These are phyloP conservation scores for Candida awuae DNA, from an alignment of 805 yeast genomes.

Conservation along the genomic window DNA sequence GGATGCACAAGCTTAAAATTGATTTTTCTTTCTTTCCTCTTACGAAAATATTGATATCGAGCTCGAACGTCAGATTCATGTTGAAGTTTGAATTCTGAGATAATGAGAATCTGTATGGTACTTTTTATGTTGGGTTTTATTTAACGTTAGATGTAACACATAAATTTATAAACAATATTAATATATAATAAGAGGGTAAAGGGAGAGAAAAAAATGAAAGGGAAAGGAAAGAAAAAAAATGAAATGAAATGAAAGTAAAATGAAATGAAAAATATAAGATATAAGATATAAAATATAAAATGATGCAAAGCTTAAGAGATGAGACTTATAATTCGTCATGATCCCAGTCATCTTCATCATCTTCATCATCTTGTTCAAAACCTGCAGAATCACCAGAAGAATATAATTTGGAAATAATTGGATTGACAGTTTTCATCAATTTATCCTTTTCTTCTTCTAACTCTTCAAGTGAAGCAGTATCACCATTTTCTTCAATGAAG, in stretches of 20 bases:
- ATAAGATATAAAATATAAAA: background rate
- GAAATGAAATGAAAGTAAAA: background rate
- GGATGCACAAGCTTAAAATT: no score
- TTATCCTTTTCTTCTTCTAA: conserved; percentile 85
- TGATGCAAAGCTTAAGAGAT: background rate
- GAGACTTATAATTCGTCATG: conserved; percentile 55
- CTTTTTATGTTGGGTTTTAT: no score
- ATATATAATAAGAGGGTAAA: no score
- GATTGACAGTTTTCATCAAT: conserved; percentile 75
- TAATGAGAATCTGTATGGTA: no score
- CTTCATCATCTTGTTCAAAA: conserved; percentile 47
- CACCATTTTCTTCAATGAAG: conserved; percentile 64
- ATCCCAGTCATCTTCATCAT: conserved; percentile 49
- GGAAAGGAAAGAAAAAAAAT: no score
- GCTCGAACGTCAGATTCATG: no score
- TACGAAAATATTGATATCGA: no score
- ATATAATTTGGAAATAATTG: conserved; percentile 85
- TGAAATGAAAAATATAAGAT: background rate
- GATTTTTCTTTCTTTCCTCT: no score
- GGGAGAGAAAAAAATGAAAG: no score
- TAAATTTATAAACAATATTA: no score
- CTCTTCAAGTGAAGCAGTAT: conserved; percentile 85
- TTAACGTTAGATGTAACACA: no score
- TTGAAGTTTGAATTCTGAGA: no score
- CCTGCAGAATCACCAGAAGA: conserved; percentile 25